Percentiles rank a stretch among this genome's conserved stretches.
Conservation (phyloP, 805 yeast species). For the Nakazawaea ambrosiae region DNA sequence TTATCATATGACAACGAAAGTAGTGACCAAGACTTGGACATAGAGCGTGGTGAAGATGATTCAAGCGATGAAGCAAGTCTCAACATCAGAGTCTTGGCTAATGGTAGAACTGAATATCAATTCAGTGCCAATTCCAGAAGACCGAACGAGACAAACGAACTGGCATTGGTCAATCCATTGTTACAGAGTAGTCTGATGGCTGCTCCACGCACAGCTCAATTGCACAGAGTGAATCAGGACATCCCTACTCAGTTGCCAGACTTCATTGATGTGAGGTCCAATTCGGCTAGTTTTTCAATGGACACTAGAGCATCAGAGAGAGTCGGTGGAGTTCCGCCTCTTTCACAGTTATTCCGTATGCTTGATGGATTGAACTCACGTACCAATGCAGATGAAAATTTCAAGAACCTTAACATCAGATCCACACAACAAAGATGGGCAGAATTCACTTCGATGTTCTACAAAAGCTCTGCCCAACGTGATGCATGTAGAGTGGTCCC, state of each 20-base stretch:
- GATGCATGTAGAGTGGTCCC: constrained; percentile 30
- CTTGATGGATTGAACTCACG: constrained; percentile 5
- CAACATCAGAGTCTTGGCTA: constrained; percentile 7
- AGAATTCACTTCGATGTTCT: constrained; percentile 46
- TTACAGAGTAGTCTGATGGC: neutral
- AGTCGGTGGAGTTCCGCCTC: neutral
- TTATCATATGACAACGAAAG: constrained; percentile 18
- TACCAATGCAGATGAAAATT: constrained; percentile 4
- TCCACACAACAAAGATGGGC: constrained; percentile 67
- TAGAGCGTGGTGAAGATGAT: constrained; percentile 4
- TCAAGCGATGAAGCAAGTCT: constrained; percentile 12
- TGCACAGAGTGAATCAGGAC: constrained; percentile 4
- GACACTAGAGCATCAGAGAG: neutral
- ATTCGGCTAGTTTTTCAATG: neutral
- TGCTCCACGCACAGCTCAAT: neutral
- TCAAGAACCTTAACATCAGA: constrained; percentile 8
- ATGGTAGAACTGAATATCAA: constrained; percentile 13
- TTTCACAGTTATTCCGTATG: constrained; percentile 8
- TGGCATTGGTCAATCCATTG: constrained; percentile 6
- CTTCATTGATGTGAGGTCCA: constrained; percentile 3
- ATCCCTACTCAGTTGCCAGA: constrained; percentile 6
- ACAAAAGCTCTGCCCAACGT: constrained; percentile 31
- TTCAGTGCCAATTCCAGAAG: constrained; percentile 5
- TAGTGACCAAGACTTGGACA: constrained; percentile 14
- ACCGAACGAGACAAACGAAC: constrained; percentile 2